A percentile compares a stretch with the other conserved stretches of the same genome.
Evolutionary conservation across 2,329 filamentous ascomycete genomes (phyloP).

Genomic region (Macrophomina pseudophaseolina): DNA sequence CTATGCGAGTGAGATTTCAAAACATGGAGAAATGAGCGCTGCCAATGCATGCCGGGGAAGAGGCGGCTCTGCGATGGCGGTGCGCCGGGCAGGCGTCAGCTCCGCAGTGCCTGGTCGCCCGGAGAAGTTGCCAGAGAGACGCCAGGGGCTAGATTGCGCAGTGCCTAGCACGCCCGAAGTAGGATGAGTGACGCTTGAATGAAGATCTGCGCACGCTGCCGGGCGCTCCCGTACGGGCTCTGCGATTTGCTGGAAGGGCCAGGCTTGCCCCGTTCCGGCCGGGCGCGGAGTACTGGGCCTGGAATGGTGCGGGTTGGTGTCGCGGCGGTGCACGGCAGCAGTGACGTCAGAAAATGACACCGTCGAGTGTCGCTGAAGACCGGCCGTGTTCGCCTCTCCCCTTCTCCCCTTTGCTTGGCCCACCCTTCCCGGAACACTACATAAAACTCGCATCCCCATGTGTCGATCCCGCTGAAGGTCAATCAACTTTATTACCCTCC

Average conservation of each 20-base stretch:
- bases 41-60: background rate
- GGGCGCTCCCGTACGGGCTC: conserved; percentile 7
- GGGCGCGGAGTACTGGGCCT: background rate
- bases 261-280: conserved; percentile 4
- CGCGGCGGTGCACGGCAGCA: background rate
- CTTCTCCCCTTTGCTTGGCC: background rate
- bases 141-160: background rate
- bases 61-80: background rate
- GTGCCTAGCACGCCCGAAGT: conserved; percentile 1
- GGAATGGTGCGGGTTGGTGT: background rate
- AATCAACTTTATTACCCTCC: conserved; percentile 14
- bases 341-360: conserved; percentile 11
- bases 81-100: background rate
- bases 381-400: background rate
- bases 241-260: conserved; percentile 4
- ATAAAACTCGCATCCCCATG: conserved; percentile 20
- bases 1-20: background rate
- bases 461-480: conserved; percentile 17
- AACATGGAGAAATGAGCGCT: background rate
- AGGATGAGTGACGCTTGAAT: conserved; percentile 4
- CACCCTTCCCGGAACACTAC: conserved; percentile 14
- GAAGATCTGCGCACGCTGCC: conserved; percentile 14
- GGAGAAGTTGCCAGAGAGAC: background rate
- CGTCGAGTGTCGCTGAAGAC: background rate
- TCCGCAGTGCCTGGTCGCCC: background rate